Percentiles rank a stretch among this genome's conserved stretches.
Evolutionary conservation across 2,329 filamentous ascomycete species (phyloP).

Genomic region (Fusarium liriodendri): DNA sequence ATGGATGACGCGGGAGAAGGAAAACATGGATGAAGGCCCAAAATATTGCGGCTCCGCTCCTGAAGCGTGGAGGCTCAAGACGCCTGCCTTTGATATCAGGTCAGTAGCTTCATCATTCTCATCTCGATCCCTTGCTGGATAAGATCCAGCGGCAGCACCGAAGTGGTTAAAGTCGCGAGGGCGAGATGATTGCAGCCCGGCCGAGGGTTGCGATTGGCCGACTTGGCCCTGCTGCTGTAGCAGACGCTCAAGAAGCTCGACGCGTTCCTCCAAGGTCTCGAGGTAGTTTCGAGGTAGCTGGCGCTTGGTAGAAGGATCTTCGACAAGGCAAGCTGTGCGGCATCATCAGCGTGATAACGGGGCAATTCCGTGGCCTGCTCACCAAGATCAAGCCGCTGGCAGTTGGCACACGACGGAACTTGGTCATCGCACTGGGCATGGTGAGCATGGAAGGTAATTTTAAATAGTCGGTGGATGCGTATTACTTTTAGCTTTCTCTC

Average conservation of each 20-base stretch:
- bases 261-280: slow-evolving; percentile 42
- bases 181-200: not conserved
- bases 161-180: not conserved
- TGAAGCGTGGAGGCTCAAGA: slow-evolving; percentile 25
- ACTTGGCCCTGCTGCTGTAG: not conserved
- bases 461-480: no score
- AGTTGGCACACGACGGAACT: slow-evolving; percentile 9
- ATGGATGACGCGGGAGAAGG: slow-evolving; percentile 41
- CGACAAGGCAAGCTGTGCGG: slow-evolving; percentile 34
- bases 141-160: not conserved
- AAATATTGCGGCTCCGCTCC: slow-evolving; percentile 42
- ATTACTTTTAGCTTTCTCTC: slow-evolving; percentile 15
- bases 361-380: not conserved
- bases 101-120: slow-evolving; percentile 3
- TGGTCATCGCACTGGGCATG: slow-evolving; percentile 15
- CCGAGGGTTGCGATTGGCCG: not conserved
- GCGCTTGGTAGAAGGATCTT: slow-evolving; percentile 43
- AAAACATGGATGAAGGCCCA: slow-evolving; percentile 44
- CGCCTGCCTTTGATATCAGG: slow-evolving; percentile 30
- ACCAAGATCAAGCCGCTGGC: not conserved
- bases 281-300: slow-evolving; percentile 47
- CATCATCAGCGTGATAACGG: not conserved
- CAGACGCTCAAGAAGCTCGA: slow-evolving; percentile 38
- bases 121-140: not conserved
- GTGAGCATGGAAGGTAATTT: no score